phyloP scores from a whole-genome alignment of 2,329 filamentous ascomycete species.

The Colletotrichum tropicale region DNA sequence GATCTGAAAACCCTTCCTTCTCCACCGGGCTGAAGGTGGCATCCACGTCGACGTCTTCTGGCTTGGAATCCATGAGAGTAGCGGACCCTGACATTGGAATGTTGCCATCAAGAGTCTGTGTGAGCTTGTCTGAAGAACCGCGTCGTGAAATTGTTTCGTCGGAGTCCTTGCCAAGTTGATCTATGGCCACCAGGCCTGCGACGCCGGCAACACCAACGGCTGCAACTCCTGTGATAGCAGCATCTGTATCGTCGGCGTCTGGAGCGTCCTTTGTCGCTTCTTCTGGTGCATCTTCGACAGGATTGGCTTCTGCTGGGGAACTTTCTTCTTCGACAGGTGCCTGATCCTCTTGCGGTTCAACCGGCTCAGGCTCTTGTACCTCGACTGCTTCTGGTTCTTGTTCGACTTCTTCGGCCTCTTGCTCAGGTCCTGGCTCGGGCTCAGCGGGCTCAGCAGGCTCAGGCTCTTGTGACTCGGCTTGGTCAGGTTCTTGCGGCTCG shows the following conservation, averaged over 20 bases:
- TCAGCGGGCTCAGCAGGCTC: slow-evolving; percentile 3
- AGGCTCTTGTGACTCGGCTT: not conserved
- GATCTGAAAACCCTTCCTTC: slow-evolving; percentile 1
- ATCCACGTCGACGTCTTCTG: not conserved
- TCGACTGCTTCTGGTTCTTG: not conserved
- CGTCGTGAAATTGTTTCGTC: not conserved
- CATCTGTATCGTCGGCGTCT: not conserved
- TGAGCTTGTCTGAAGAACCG: slow-evolving; percentile 18
- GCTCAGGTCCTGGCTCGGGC: not conserved
- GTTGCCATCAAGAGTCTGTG: slow-evolving; percentile 8
- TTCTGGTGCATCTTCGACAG: not conserved
- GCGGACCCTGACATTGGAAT: not conserved
- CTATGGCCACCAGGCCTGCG: not conserved
- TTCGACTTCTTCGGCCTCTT: not conserved
- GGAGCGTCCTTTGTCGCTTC: not conserved
- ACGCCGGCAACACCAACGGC: not conserved
- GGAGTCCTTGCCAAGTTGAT: not conserved
- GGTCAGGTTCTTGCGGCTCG: not conserved
- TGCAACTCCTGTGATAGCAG: not conserved
- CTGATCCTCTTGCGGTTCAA: not conserved
- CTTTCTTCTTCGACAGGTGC: not conserved
- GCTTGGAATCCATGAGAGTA: not conserved
- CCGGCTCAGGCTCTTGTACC: not conserved
- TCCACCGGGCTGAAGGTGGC: not conserved
- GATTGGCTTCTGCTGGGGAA: not conserved